phyloP scores from a whole-genome alignment of 768 basidiomycete species.

The Leccinum uliginosum region DNA sequence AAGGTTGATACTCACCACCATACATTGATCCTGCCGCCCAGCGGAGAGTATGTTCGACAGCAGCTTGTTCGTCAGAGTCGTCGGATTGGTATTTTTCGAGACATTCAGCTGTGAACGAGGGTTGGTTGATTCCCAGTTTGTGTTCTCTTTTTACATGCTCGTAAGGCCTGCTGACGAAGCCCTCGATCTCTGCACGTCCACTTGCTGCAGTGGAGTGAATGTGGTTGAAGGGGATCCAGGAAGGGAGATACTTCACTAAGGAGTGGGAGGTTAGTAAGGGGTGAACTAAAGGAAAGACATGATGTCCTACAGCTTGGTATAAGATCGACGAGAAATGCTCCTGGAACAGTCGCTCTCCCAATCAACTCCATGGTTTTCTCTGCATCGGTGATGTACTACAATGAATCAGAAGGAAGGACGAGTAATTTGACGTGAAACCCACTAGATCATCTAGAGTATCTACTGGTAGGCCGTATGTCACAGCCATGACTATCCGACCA shows the following conservation, averaged over 20 bases:
- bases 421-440: too few species aligned
- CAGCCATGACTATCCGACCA: constrained; percentile 18
- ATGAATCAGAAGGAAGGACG: not conserved
- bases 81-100: constrained; percentile 7
- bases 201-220: constrained; percentile 8
- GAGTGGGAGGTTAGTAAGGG: not conserved
- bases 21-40: constrained; percentile 20
- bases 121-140: constrained; percentile 9
- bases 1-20: constrained; percentile 9
- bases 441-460: constrained; percentile 20
- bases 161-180: constrained; percentile 15
- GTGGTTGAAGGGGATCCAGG: constrained; percentile 21
- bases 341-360: constrained; percentile 22
- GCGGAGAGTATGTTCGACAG: constrained; percentile 6
- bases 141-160: constrained; percentile 21
- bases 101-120: constrained; percentile 18
- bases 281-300: not conserved
- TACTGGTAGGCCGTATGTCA: constrained; percentile 25
- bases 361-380: constrained; percentile 26
- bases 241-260: constrained; percentile 26
- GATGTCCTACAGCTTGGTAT: constrained; percentile 21
- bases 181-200: constrained; percentile 8
- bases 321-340: constrained; percentile 28
- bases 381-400: constrained; percentile 27
- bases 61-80: constrained; percentile 1